Evolutionary conservation across 2,329 filamentous ascomycete genomes (phyloP), one percentile per base, ranked within the genome.

Genomic region (Fusarium sublunatum): DNA sequence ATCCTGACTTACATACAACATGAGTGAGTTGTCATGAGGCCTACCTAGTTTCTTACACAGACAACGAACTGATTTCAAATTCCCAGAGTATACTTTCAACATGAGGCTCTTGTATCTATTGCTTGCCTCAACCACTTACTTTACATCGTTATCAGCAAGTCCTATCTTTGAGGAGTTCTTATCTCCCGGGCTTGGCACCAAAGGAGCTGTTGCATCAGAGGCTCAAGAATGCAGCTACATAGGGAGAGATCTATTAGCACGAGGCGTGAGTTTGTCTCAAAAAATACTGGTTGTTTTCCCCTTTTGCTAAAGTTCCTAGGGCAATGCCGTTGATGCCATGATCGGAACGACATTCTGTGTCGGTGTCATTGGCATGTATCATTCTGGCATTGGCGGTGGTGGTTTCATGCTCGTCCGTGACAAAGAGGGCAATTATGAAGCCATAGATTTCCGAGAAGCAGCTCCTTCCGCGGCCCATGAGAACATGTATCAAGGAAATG

Each of bases 391-490:
- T 57, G 93, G 91, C 19, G 94, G 94, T 7, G 94, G 94, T 36
- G 94, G 94, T 3, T 98, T 98, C 77, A 91, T 93, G 83, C 82
- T 97, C 6, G 86, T 97, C 6, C 88, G 91, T 43, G 83, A 86
- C 31, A 78, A 86, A 13, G 81, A 91, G 56, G 92, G 92, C n/a
- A 81, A 81, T 15, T 96, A 93, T 72, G 92, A 96, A 72, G 88
- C 89, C 56, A 88, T 98, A 67, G 94, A 98, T 76, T 98, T 96
- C 72, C 84, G 94, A 42, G 94, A 98, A 75, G 87, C 90, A 0
- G 94, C 94, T 0, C 94, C 94, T 1, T 90, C 89, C 0, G 91
- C 91, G 0, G 91, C 93, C 0, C 88, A 83, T 64, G 82, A 93
- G 75, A 86, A 96, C 70, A 98, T 98, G 94, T 98, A 90, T 75